Evolutionary conservation across 2,329 filamentous ascomycete genomes (phyloP), one percentile per base, ranked within the genome.

Genomic region (Didymella glomerata): DNA sequence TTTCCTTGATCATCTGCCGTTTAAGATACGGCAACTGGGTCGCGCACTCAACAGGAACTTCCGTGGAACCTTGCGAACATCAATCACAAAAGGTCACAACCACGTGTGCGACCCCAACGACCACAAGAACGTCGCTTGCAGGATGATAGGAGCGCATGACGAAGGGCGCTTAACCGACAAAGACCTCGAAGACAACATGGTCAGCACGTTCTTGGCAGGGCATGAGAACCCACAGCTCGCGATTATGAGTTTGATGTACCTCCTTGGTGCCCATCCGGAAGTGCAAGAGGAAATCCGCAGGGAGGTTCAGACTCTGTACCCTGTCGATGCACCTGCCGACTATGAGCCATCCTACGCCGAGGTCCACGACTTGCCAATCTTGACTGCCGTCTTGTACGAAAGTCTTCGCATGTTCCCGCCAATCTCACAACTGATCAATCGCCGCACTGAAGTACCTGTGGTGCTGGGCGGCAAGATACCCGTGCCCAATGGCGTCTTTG

Each of bases 341-440:
- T 63, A 63, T 38, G 62, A 69, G 34, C 67, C 68, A 7, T 57
- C 59, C 1, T 69, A 71, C 41, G 20, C 52, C 13, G 59, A 68
- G 2, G 54, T 78, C 24, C 71, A 77, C 41, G 69, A 74, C 32
- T 70, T 82, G 27, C 80, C 81, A 0, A 76, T 77, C 30, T 70
- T 84, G 6, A 81, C 77, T 1, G 71, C 82, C 0, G 74, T 81
- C 24, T 70, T 84, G 20, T 79, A 81, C 61, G 82, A 84, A 51
- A 70, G 75, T 22, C 75, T 84, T 13, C 80, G 82, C 2, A 73
- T 84, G 45, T 82, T 80, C 55, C 82, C 82, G 0, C 82, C 82
- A 8, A 79, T 84, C 49, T 78, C 76, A 0, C 81, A 84, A 57
- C 73, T 84, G 41, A 79, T 84, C 62, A 84, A 84, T 53, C 77